Evolutionary conservation across 176 grass and related monocot genomes (phyloP).

Genomic region (Bromus sterilis): DNA sequence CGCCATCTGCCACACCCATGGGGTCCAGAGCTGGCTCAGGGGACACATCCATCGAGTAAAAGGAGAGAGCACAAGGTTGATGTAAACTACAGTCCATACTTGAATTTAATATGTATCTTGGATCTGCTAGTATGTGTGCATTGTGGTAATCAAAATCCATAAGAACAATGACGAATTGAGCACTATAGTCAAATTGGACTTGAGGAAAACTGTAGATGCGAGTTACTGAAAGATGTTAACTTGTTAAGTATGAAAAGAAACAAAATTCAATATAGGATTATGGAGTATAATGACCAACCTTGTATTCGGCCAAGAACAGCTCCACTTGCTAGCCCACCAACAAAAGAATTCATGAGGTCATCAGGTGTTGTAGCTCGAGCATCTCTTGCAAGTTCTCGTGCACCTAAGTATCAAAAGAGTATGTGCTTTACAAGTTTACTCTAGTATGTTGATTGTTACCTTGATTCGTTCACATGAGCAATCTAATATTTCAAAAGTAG

Average conservation of each 20-base stretch:
- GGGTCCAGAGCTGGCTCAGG: no score
- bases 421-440: background rate
- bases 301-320: constrained; percentile 89
- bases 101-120: background rate
- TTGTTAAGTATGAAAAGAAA: constrained; percentile 6
- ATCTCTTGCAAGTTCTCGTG: constrained; percentile 90
- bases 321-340: constrained; percentile 84
- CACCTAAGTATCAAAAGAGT: constrained; percentile 33
- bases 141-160: background rate
- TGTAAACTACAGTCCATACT: background rate
- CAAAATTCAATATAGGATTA: background rate
- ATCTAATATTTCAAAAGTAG: constrained; percentile 1
- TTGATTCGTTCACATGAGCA: background rate
- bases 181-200: background rate
- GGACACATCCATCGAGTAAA: no score
- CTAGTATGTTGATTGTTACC: background rate
- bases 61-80: no score
- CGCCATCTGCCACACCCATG: no score
- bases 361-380: constrained; percentile 64
- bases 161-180: background rate
- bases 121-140: background rate
- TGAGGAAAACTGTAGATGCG: background rate
- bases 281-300: constrained; percentile 38
- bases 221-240: background rate
- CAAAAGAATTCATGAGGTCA: constrained; percentile 75